Percentiles rank a stretch among this genome's conserved stretches.
Evolutionary conservation across 805 yeast species (phyloP).

Genomic region (Ogataea siamensis): DNA sequence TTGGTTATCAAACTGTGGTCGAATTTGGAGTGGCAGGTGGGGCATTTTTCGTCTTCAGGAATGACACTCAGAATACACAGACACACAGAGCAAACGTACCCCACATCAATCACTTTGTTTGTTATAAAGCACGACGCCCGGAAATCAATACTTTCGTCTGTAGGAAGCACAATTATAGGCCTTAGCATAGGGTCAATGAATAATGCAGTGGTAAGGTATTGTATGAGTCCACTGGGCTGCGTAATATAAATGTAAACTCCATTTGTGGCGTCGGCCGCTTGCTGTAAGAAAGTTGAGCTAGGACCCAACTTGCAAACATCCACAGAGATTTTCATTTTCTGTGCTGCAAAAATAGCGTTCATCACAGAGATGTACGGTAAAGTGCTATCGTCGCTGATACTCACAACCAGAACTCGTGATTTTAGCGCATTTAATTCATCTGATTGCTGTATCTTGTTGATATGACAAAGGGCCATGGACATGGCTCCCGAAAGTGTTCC

Average conservation of each 20-base stretch:
- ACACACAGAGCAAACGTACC: conserved; percentile 94
- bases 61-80: conserved; percentile 71
- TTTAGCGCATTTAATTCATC: conserved; percentile 49
- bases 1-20: conserved; percentile 60
- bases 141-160: conserved; percentile 84
- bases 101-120: conserved; percentile 87
- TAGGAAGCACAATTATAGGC: conserved; percentile 74
- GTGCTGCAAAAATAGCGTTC: conserved; percentile 96
- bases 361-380: conserved; percentile 87
- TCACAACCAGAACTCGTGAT: conserved; percentile 62
- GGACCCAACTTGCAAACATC: conserved; percentile 82
- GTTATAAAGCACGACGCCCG: conserved; percentile 92
- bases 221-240: conserved; percentile 74
- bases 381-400: conserved; percentile 70
- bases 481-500: conserved; percentile 73
- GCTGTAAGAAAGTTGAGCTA: conserved; percentile 84
- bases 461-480: conserved; percentile 76
- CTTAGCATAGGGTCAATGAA: conserved; percentile 84
- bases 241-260: conserved; percentile 78
- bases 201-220: conserved; percentile 77
- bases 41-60: conserved; percentile 70
- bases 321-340: conserved; percentile 82
- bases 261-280: conserved; percentile 91
- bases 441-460: conserved; percentile 60
- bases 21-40: conserved; percentile 80